A percentile compares a stretch with the other conserved stretches of the same genome.
Evolutionary conservation across 306 rosid species (phyloP).

Genomic region (Sechiopsis laciniata): DNA sequence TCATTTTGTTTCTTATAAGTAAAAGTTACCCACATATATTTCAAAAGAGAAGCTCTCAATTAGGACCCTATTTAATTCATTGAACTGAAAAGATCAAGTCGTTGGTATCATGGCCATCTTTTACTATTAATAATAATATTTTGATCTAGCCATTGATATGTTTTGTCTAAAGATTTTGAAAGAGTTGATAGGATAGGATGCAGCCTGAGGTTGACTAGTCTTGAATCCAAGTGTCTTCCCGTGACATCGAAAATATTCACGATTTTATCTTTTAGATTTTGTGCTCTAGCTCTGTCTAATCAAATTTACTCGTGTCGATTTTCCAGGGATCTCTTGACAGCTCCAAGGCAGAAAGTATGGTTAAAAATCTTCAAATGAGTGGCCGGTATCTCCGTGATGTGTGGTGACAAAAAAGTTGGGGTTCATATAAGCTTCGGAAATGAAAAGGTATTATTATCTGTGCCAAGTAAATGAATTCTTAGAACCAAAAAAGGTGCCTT

Average conservation of each 20-base stretch:
- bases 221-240: neutral
- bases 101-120: neutral
- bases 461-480: conserved; percentile 15
- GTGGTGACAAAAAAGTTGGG: conserved; percentile 36
- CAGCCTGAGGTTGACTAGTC: neutral
- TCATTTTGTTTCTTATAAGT: neutral
- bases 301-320: conserved; percentile 4
- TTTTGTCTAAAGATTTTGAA: neutral
- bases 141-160: too few relatives aligned
- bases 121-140: neutral
- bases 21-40: neutral
- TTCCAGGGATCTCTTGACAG: conserved; percentile 79
- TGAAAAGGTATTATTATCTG: neutral
- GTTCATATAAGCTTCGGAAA: neutral
- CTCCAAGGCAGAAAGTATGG: conserved; percentile 88
- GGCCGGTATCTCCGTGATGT: conserved; percentile 95
- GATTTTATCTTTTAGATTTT: neutral
- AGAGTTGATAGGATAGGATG: neutral
- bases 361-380: conserved; percentile 78
- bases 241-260: too few relatives aligned
- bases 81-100: neutral
- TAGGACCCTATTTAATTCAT: neutral
- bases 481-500: conserved; percentile 6
- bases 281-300: neutral
- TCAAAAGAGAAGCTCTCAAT: neutral